These are phyloP conservation scores for Malus domestica DNA, from an alignment of 306 rosid species.

Conservation along the genomic window DNA sequence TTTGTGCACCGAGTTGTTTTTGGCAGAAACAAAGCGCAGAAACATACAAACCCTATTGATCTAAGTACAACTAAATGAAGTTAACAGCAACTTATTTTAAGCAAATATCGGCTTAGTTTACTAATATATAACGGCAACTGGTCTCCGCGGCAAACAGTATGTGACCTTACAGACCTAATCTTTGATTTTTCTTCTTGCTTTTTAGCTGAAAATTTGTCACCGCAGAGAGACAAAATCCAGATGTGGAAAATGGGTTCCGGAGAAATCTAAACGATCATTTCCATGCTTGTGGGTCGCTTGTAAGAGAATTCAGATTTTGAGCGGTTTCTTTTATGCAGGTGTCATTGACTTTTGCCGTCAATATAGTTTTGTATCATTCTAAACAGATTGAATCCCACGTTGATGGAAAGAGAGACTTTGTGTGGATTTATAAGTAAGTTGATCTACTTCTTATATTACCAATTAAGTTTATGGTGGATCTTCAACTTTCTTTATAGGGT, in stretches of 20 bases:
- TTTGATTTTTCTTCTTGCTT: background rate
- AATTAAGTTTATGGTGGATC: too few relatives aligned
- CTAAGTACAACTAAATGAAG: background rate
- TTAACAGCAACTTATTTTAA: background rate
- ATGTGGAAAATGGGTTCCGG: background rate
- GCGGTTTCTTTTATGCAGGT: background rate
- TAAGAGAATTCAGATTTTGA: background rate
- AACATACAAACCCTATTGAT: background rate
- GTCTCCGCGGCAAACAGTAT: background rate
- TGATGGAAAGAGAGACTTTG: too few relatives aligned
- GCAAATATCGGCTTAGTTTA: background rate
- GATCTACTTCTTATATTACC: too few relatives aligned
- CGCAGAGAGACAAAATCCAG: background rate
- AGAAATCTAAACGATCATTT: slow-evolving; percentile 2
- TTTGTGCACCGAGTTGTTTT: background rate
- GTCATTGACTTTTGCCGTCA: background rate
- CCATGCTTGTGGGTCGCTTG: background rate
- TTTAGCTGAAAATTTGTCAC: background rate
- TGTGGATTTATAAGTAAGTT: too few relatives aligned
- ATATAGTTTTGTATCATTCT: background rate
- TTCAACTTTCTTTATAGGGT: too few relatives aligned
- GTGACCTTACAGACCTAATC: background rate
- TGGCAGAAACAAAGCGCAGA: slow-evolving; percentile 3
- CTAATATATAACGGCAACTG: background rate
- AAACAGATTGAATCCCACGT: too few relatives aligned